These are phyloP conservation scores for Phytopythium sindhum DNA, from an alignment of 352 stramenopile species.

Conservation along the genomic window DNA sequence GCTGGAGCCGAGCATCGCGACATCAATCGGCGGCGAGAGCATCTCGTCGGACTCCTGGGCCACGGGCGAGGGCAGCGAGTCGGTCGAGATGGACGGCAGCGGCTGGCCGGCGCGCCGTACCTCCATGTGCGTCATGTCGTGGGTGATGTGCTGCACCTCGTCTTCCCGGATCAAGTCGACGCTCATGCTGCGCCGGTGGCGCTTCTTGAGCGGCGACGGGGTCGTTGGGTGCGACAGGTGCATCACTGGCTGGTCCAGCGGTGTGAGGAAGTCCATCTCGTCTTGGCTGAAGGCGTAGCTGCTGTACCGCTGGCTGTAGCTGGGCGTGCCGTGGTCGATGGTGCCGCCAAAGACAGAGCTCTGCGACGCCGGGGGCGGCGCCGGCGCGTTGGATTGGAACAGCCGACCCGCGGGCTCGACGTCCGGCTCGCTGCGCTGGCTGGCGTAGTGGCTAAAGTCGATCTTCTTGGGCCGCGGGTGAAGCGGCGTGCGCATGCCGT, in stretches of 20 bases:
- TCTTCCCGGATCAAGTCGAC: conserved; percentile 48
- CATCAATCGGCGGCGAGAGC: not conserved
- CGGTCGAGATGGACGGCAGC: conserved; percentile 46
- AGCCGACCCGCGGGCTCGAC: conserved; percentile 35
- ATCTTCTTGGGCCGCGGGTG: conserved; percentile 64
- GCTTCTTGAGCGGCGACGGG: conserved; percentile 80
- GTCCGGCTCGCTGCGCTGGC: conserved; percentile 71
- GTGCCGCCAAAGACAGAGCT: conserved; percentile 15
- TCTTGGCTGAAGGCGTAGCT: conserved; percentile 68
- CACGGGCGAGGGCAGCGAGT: conserved; percentile 40
- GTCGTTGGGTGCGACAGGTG: conserved; percentile 79
- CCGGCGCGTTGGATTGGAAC: conserved; percentile 20
- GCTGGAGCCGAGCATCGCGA: not conserved
- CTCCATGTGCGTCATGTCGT: conserved; percentile 80
- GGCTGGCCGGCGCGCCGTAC: conserved; percentile 28
- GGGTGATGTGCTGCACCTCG: conserved; percentile 64
- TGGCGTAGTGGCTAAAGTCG: conserved; percentile 64
- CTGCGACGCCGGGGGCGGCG: conserved; percentile 31
- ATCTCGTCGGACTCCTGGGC: conserved; percentile 7
- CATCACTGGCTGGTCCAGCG: conserved; percentile 77
- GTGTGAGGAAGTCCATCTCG: conserved; percentile 83
- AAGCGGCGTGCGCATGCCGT: conserved; percentile 11
- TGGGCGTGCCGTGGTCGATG: conserved; percentile 18
- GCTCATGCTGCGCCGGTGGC: conserved; percentile 35
- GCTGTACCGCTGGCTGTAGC: conserved; percentile 48